Evolutionary conservation across 1,284 basidiomycete species (phyloP), one percentile per base, ranked within the genome.

Genomic region (Pisolithus thermaeus): DNA sequence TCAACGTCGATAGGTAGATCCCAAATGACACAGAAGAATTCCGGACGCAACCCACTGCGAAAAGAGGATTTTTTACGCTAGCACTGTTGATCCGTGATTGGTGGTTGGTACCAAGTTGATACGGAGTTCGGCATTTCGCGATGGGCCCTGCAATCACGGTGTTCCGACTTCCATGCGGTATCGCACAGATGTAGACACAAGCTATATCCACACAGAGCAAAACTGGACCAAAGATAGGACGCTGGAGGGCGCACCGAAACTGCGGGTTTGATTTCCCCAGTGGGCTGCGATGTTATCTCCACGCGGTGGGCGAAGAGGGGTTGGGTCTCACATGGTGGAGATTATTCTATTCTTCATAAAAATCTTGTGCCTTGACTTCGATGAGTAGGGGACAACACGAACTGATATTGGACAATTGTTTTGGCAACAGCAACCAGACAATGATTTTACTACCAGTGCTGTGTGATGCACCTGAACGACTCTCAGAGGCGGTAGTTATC

Each of bases 111-210:
- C 9, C 72, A 57, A 14, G 78, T 76, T 7, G 73, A 65, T 4
- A 79, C 71, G 8, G 79, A 76, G 46, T 66, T 71, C 11, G 78
- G 71, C 46, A 79, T 67, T 59, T 77, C 78, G 43, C 77, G 70
- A 55, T 80, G 7, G 27, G 77, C 32, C n/a, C 68, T 69, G 59
- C 64, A 73, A 59, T 80, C 77, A 36, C 73, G 71, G 38, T 74
- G 27, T 27, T 27, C 4, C 27, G 27, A 27, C 18, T 20, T 27
- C 27, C 20, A 7, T 39, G 38, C 20, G 16, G 20, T 39, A 22
- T 18, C 38, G 28, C 46, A 30, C 28, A 30, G 8, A 30, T 30
- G 28, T 30, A 8, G 28, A 30, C 28, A 30, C 28, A 30, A 30
- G 30, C 30, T 32, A 1, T 12, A 11, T 32, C 11, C 11, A 32